Evolutionary conservation across 2,329 filamentous ascomycete genomes (phyloP).

Genomic region (Trichoderma aggressivum): DNA sequence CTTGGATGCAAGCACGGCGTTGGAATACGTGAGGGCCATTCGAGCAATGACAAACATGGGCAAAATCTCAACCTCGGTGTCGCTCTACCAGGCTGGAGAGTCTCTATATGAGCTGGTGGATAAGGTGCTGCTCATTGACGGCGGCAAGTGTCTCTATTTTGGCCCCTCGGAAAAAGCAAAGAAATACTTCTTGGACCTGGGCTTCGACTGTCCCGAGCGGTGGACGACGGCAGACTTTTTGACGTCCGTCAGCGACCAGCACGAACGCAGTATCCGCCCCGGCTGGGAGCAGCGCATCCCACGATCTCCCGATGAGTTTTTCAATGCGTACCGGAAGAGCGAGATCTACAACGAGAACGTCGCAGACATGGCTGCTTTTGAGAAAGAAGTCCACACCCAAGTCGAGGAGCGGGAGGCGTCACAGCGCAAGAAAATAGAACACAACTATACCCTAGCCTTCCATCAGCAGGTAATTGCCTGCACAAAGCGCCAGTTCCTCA

Average conservation of each 20-base stretch:
- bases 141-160: conserved; percentile 70
- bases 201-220: conserved; percentile 67
- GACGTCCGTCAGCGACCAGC: conserved; percentile 72
- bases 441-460: conserved; percentile 74
- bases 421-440: conserved; percentile 67
- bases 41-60: conserved; percentile 67
- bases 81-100: conserved; percentile 69
- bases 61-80: conserved; percentile 65
- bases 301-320: conserved; percentile 65
- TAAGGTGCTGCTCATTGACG: conserved; percentile 71
- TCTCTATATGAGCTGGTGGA: conserved; percentile 66
- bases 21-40: conserved; percentile 65
- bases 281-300: conserved; percentile 66
- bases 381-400: conserved; percentile 56
- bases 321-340: conserved; percentile 61
- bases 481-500: conserved; percentile 74
- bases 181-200: conserved; percentile 66
- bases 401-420: conserved; percentile 46
- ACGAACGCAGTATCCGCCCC: conserved; percentile 63
- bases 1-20: conserved; percentile 67
- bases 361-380: conserved; percentile 60
- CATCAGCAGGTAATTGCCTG: conserved; percentile 66
- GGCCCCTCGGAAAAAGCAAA: conserved; percentile 62
- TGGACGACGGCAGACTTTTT: conserved; percentile 74
- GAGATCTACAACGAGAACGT: conserved; percentile 58